Evolutionary conservation across 257 asterid genomes (phyloP).

Genomic region (Nicotiana obtusifolia): DNA sequence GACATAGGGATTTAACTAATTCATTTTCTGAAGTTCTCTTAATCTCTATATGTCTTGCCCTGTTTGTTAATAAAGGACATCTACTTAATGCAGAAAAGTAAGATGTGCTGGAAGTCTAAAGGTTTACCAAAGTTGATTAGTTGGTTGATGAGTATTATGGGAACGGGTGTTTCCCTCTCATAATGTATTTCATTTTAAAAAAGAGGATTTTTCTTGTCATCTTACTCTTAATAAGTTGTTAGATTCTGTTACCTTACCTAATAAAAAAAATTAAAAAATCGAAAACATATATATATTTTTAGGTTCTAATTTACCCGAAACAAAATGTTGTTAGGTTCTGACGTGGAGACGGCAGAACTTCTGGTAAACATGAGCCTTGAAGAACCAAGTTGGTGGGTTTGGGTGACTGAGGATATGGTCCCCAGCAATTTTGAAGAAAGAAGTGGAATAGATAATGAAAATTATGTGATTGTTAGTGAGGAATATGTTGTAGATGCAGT

Average conservation of each 20-base stretch:
- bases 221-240: slow-evolving; percentile 4
- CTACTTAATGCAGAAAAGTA: not conserved
- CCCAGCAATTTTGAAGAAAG: slow-evolving; percentile 53
- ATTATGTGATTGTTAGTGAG: slow-evolving; percentile 66
- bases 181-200: not conserved
- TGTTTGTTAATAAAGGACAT: not conserved
- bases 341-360: slow-evolving; percentile 54
- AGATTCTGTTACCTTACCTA: not conserved
- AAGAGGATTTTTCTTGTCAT: not conserved
- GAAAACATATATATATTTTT: not conserved
- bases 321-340: slow-evolving; percentile 32
- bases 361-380: slow-evolving; percentile 57
- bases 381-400: slow-evolving; percentile 96
- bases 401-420: slow-evolving; percentile 70
- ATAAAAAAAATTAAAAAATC: no score
- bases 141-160: not conserved
- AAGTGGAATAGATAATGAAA: slow-evolving; percentile 73
- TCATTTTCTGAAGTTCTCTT: not conserved
- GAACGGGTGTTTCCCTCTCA: not conserved
- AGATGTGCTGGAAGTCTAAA: not conserved
- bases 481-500: slow-evolving; percentile 88
- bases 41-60: not conserved
- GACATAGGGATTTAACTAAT: not conserved
- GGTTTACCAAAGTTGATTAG: not conserved
- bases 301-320: not conserved